Conservation (phyloP, 495 filamentous ascomycete genomes). For the Penicillium tannophilum region DNA sequence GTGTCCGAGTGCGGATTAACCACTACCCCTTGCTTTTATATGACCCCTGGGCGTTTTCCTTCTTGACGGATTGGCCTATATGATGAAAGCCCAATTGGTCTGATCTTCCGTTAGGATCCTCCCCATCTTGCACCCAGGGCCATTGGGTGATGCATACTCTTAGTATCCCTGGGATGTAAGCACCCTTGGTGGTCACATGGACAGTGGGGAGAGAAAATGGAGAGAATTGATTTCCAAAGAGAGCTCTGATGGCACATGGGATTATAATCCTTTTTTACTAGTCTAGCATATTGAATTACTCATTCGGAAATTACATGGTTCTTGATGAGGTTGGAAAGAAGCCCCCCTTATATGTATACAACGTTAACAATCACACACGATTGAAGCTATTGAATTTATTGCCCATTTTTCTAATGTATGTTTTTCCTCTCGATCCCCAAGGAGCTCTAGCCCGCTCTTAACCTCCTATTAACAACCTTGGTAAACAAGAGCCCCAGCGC, state of each 20-base stretch:
- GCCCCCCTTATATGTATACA: neutral
- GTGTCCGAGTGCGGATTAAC: neutral
- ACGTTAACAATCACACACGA: neutral
- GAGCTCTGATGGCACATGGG: conserved; percentile 45
- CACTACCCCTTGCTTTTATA: conserved; percentile 3
- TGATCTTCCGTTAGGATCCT: conserved; percentile 18
- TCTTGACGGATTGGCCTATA: conserved; percentile 12
- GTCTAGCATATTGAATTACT: neutral
- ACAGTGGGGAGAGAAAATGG: conserved; percentile 11
- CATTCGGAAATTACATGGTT: neutral
- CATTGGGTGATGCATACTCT: conserved; percentile 38
- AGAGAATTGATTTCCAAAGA: conserved; percentile 48
- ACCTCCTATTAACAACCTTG: too few relatives aligned
- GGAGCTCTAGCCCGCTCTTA: too few relatives aligned
- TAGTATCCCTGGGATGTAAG: conserved; percentile 32
- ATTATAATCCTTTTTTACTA: neutral
- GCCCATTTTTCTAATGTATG: too few relatives aligned
- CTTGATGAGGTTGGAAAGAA: too few relatives aligned
- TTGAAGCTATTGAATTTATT: neutral
- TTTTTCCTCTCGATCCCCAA: too few relatives aligned
- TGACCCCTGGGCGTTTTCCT: neutral
- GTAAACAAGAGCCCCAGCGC: neutral
- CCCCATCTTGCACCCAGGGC: conserved; percentile 4
- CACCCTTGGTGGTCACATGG: conserved; percentile 17
- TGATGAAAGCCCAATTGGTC: conserved; percentile 39